Conservation (phyloP, 495 filamentous ascomycete species). For the Barbatosphaeria neglecta region DNA sequence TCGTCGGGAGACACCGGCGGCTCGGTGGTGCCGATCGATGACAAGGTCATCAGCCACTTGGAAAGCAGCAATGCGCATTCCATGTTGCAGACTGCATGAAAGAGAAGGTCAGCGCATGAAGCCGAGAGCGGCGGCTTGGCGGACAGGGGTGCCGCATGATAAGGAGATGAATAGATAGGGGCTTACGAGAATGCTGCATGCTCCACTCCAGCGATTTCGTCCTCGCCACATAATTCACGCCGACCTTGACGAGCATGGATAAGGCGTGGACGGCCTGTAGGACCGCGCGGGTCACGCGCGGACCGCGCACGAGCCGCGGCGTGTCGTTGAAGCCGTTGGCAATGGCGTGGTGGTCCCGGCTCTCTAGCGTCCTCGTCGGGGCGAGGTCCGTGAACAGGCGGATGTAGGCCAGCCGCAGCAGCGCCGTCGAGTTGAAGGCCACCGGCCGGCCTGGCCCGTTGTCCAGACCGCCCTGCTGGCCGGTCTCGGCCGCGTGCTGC, state of each 20-base stretch:
- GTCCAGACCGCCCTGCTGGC: constrained; percentile 20
- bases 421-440: constrained; percentile 55
- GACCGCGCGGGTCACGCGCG: constrained; percentile 46
- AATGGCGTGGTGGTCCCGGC: constrained; percentile 48
- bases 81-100: constrained; percentile 44
- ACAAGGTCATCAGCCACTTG: constrained; percentile 36
- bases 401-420: constrained; percentile 56
- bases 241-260: constrained; percentile 54
- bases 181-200: constrained; percentile 52
- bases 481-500: constrained; percentile 29
- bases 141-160: no score
- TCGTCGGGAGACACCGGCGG: constrained; percentile 44
- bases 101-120: constrained; percentile 3
- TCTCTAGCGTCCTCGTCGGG: constrained; percentile 49
- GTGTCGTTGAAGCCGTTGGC: constrained; percentile 46
- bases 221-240: constrained; percentile 57
- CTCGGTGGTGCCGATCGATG: constrained; percentile 30
- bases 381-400: constrained; percentile 55
- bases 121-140: no score
- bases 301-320: constrained; percentile 45
- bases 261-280: constrained; percentile 60
- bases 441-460: constrained; percentile 45
- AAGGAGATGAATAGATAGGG: neutral
- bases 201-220: constrained; percentile 61
- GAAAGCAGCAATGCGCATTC: constrained; percentile 59